Evolutionary conservation across 805 yeast genomes (phyloP), one percentile per base, ranked within the genome.

Genomic region (Scheffersomyces stipitis): DNA sequence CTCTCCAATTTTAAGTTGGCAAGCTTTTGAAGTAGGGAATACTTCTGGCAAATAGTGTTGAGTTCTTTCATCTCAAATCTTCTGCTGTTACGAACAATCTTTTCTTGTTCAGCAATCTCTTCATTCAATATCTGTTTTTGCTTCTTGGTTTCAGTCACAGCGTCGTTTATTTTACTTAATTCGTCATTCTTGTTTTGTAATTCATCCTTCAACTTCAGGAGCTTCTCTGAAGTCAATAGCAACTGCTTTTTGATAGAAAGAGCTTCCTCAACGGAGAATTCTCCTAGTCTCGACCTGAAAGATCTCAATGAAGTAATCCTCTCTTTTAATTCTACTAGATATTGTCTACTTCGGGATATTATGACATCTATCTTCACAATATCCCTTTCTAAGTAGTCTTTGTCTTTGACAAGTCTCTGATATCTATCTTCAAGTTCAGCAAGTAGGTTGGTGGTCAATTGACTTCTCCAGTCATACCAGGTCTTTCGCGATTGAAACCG

Each of bases 391-490:
- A 60, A 18, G 1, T 31, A 34, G 4, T 23, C 35, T 32, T 46
- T 46, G 33, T 60, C 66, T 5, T 45, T 41, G n/a, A 30, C 37
- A 15, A 61, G 45, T 9, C 45, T 40, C 15, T 48, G 51, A 4
- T 41, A 38, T 27, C 53, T 56, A 18, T 33, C 43, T 16, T 52
- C 42, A 15, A 68, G 44, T 27, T 64, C 64, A 13, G 46, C 54
- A 22, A 71, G 49, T 12, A 80, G 60, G 28, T 76, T 79, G 16
- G 64, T 60, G 4, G 75, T 50, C 31, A 80, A 67, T 42, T 76
- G 76, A 9, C 64, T 52, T 41, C 86, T 60, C 88, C 87, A 81
- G 33, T 71, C 73, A 45, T 75, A 76, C 86, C 86, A 81, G 0
- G 73, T 73, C 26, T 68, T 70, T 40, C 64, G 68, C 0, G 86